Base-by-base conservation (phyloP, 2,329 filamentous ascomycete species). In the Colletotrichum spinosum region DNA sequence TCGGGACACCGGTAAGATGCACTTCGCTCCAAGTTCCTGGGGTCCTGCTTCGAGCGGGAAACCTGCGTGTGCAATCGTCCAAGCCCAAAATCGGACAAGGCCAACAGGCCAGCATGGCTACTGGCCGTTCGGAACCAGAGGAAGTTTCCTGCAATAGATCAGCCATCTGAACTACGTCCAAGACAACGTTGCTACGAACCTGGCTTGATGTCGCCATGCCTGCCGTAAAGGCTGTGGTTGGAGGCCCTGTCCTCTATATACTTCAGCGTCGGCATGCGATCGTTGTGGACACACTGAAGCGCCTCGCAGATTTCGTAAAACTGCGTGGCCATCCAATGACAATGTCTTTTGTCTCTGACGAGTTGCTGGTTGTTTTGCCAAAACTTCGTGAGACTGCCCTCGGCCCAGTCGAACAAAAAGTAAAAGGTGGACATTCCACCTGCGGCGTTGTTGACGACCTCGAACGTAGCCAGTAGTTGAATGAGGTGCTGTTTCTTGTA, bases 1-100 rank as follows among this genome's bases (percentile, higher is more conserved):
- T 81, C 80, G 6, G 80, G 80, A 0, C 79, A 76, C n/a, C 72
- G 73, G 34, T 81, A 82, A 0, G 78, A 78, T 8, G 72, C 73
- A 0, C 74, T 70, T 39, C 60, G 48, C 17, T 64, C 60, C 6
- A 64, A 3, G 8, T 49, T 59, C 11, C 12, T 54, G 37, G 60
- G 60, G 4, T 64, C 60, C 38, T 60, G 60, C 13, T 53, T 59
- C 1, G 48, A 59, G 11, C 42, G 48, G 7, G 60, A 59, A 2
- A 49, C 55, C 5, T 64, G 55, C 0, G 60, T 64, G 8, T 60
- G 60, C 15, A 64, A 2, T 8, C 55, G 42, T 13, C 55, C 60
- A 1, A 64, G 42, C 0, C 60, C 60, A 6, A 64, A 64, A 7
- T 64, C 55, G 0, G 60, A 52, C 5, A 64, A 33, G 0, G 55